phyloP scores from a whole-genome alignment of 2,329 filamentous ascomycete species.

The Cordyceps fumosorosea region DNA sequence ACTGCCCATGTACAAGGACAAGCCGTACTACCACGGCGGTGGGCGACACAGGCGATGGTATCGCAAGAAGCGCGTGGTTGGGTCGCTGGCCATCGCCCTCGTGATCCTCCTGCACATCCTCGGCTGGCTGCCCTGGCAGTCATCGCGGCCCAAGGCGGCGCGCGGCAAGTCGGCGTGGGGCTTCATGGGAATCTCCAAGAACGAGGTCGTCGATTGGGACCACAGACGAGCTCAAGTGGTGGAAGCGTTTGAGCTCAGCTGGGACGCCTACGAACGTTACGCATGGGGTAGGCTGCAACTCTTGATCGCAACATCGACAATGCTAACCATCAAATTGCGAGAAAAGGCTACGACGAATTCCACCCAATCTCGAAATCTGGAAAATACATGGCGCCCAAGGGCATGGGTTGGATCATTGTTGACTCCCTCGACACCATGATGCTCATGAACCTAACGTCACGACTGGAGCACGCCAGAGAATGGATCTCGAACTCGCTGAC shows the following conservation, averaged over 20 bases:
- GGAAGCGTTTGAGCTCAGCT: constrained; percentile 85
- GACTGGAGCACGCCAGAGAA: constrained; percentile 75
- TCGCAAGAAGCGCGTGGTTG: constrained; percentile 58
- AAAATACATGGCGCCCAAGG: constrained; percentile 76
- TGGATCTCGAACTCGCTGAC: constrained; percentile 78
- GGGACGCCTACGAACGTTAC: constrained; percentile 86
- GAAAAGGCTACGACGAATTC: constrained; percentile 72
- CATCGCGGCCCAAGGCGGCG: constrained; percentile 29
- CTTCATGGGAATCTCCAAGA: constrained; percentile 49
- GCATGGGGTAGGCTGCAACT: constrained; percentile 68
- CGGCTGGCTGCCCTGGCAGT: constrained; percentile 47
- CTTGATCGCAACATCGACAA: background rate
- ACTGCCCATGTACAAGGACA: constrained; percentile 98
- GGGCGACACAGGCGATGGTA: constrained; percentile 52
- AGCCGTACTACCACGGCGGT: constrained; percentile 70
- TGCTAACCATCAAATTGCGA: background rate
- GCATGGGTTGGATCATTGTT: constrained; percentile 96
- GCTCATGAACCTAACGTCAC: constrained; percentile 90
- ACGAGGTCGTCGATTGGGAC: constrained; percentile 61
- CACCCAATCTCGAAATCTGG: constrained; percentile 75
- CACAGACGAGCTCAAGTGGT: constrained; percentile 73
- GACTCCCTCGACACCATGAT: constrained; percentile 96
- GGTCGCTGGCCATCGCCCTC: constrained; percentile 44
- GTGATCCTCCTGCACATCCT: constrained; percentile 63
- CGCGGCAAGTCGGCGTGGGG: constrained; percentile 41